Evolutionary conservation across 192 early-diverging fungal species (phyloP), one percentile per base, ranked within the genome.

Genomic region (Kickxella alabastrina): DNA sequence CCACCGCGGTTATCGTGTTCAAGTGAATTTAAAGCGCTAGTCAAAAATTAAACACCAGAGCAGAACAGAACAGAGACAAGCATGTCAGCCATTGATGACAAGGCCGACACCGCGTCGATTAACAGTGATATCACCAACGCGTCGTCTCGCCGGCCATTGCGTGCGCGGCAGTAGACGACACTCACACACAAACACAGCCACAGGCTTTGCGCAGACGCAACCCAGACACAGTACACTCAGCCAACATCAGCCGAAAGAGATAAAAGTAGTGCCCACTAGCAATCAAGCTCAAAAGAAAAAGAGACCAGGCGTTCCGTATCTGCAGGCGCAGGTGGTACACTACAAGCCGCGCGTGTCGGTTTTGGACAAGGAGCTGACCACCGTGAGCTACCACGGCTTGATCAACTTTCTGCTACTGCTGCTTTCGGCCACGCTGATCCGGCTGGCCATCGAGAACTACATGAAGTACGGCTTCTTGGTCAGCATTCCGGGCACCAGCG

Each of bases 401-500:
- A 71, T 87, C 29, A 90, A 89, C 65, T 79, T 93, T 40, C 43
- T 64, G 47, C 61, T 92, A 80, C 79, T 93, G 34, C 60, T 91
- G 10, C 83, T 93, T 19, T 85, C 80, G 40, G 92, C 87, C 21
- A 86, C 85, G 62, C 89, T 89, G 47, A 66, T 92, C 35, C 87
- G 92, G 5, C 78, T 92, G 41, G 84, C 90, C 34, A 85, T 92
- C 36, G 92, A 94, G 58, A 94, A 94, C 63, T 89, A 86, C 57
- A 62, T 86, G 58, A 92, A 94, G 59, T 92, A 94, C 49, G 92
- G 92, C 28, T 80, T 92, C 25, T 67, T 92, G 19, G 78, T 93
- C 49, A 77, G 77, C 35, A 64, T 86, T 17, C 90, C 89, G 17
- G 81, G 82, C 53, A 68, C 76, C 8, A 49, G 58, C 61, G 60